Evolutionary conservation across 176 grass and related monocot species (phyloP).

Genomic region (Panicum miliaceum): DNA sequence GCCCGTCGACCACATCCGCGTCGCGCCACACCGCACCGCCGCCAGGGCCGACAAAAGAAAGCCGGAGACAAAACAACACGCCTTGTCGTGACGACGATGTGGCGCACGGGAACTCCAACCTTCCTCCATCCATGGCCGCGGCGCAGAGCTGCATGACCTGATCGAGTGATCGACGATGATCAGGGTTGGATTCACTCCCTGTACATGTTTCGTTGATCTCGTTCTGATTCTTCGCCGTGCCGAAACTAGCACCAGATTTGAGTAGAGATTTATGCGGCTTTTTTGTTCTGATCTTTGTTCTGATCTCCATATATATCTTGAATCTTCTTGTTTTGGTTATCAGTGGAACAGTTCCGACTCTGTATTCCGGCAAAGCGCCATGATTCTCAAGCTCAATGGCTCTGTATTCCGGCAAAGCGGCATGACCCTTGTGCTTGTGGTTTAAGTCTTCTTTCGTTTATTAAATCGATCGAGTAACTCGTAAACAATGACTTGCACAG

Average conservation of each 20-base stretch:
- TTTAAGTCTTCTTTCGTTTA: neutral
- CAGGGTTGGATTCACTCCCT: neutral
- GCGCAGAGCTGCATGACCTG: neutral
- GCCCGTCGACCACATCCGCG: constrained; percentile 12
- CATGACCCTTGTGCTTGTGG: neutral
- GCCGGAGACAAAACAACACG: neutral
- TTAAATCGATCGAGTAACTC: too few relatives aligned
- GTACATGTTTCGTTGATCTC: neutral
- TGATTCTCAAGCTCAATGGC: too few relatives aligned
- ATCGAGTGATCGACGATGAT: neutral
- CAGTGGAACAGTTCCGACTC: neutral
- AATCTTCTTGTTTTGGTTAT: neutral
- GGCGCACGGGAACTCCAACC: neutral
- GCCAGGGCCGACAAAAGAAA: neutral
- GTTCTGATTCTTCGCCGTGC: neutral
- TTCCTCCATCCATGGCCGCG: neutral
- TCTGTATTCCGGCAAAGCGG: too few relatives aligned
- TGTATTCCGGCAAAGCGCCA: neutral
- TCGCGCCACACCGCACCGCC: neutral
- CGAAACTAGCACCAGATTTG: neutral
- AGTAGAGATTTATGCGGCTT: neutral
- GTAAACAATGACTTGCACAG: too few relatives aligned
- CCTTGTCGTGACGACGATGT: neutral
- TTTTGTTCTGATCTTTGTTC: constrained; percentile 9
- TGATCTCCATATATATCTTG: neutral